Evolutionary conservation across 495 filamentous ascomycete genomes (phyloP).

Genomic region (Penicillium maclennaniae): DNA sequence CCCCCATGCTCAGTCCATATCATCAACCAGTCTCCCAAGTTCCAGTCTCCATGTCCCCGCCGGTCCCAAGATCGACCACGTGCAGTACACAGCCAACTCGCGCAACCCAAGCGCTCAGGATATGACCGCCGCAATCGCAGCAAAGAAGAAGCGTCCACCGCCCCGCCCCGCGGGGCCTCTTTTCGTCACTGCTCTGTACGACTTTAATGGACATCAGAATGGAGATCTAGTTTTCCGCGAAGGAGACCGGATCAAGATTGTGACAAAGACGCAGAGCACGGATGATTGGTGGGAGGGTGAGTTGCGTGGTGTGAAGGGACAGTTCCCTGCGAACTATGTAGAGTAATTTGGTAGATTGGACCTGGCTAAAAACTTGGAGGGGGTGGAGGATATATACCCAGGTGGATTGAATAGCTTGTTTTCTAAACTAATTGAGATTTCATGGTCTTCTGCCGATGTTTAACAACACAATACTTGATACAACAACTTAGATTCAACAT

Average conservation of each 20-base stretch:
- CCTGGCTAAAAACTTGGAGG: neutral
- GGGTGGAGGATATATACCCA: neutral
- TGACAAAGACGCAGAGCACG: constrained; percentile 78
- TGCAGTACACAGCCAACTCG: constrained; percentile 29
- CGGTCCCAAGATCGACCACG: constrained; percentile 41
- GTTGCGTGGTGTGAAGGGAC: constrained; percentile 65
- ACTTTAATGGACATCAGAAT: constrained; percentile 65
- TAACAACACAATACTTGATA: too few relatives aligned
- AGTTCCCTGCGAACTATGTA: constrained; percentile 90
- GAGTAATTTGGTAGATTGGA: constrained; percentile 11
- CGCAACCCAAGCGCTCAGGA: constrained; percentile 1
- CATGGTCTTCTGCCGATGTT: neutral
- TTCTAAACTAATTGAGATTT: neutral
- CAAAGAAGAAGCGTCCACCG: constrained; percentile 58
- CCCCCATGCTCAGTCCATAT: constrained; percentile 3
- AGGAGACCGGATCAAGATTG: constrained; percentile 78
- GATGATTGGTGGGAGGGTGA: constrained; percentile 98
- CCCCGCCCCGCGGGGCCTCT: constrained; percentile 60
- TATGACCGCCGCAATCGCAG: constrained; percentile 24
- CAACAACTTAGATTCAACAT: too few relatives aligned
- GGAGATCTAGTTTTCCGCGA: constrained; percentile 81
- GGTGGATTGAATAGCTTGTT: neutral
- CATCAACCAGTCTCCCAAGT: constrained; percentile 9
- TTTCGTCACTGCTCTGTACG: constrained; percentile 78
- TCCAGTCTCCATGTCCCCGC: constrained; percentile 23